Percentiles rank a stretch among this genome's conserved stretches.
phyloP scores from a whole-genome alignment of 23 red algal genomes.

The Pyropia yezoensis region DNA sequence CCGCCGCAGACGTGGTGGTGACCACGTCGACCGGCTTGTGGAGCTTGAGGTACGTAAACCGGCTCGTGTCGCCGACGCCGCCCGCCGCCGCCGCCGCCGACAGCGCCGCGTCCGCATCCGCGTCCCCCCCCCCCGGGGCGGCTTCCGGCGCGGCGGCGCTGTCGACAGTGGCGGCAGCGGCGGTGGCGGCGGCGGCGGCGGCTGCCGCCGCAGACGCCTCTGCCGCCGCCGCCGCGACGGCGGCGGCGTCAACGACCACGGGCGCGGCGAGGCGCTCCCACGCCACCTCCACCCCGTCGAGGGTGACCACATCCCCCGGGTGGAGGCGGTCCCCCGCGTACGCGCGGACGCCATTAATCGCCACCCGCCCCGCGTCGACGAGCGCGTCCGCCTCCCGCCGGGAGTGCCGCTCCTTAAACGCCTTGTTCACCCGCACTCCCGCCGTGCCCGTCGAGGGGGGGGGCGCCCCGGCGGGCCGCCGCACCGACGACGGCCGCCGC shows the following conservation, averaged over 20 bases:
- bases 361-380: constrained; percentile 28
- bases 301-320: constrained; percentile 34
- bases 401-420: constrained; percentile 26
- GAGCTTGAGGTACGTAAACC: constrained; percentile 40
- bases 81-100: too few relatives aligned
- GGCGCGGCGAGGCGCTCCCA: constrained; percentile 45
- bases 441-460: not conserved
- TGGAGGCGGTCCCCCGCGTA: constrained; percentile 18
- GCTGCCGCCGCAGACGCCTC: not conserved
- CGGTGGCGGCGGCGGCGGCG: not conserved
- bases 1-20: constrained; percentile 11
- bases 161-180: not conserved
- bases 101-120: too few relatives aligned
- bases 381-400: constrained; percentile 47
- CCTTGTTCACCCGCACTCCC: constrained; percentile 62
- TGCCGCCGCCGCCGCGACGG: too few relatives aligned
- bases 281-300: constrained; percentile 26
- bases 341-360: constrained; percentile 28
- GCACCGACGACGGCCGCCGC: not conserved
- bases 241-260: not conserved
- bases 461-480: not conserved
- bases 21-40: constrained; percentile 24
- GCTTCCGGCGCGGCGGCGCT: constrained; percentile 7
- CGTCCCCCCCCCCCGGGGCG: constrained; percentile 30
- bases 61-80: not conserved